A percentile compares a stretch with the other conserved stretches of the same genome.
phyloP scores from a whole-genome alignment of 2,329 filamentous ascomycete genomes.

The Ascochyta fabae region DNA sequence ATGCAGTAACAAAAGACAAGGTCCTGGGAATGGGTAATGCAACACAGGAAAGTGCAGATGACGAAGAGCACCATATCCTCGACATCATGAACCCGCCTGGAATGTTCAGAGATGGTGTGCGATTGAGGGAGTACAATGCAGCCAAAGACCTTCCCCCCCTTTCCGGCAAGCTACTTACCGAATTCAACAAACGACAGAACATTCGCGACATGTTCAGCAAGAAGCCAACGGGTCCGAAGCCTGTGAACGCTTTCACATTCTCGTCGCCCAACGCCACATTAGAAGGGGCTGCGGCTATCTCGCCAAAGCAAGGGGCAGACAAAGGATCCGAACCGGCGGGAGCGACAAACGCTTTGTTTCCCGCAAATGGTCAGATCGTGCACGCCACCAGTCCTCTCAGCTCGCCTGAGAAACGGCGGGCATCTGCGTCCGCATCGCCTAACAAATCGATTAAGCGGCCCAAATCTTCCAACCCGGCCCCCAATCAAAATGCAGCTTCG shows the following conservation, averaged over 20 bases:
- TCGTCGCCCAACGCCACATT: background rate
- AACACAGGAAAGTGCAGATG: slow-evolving; percentile 17
- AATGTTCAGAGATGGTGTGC: slow-evolving; percentile 71
- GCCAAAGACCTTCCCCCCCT: slow-evolving; percentile 71
- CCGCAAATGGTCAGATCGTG: background rate
- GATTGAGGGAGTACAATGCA: slow-evolving; percentile 68
- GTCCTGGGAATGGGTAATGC: slow-evolving; percentile 54
- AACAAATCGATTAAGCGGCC: slow-evolving; percentile 54
- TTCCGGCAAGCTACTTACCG: slow-evolving; percentile 83
- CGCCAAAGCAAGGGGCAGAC: slow-evolving; percentile 12
- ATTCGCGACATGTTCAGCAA: slow-evolving; percentile 91
- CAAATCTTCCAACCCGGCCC: slow-evolving; percentile 50
- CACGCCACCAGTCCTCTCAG: slow-evolving; percentile 28
- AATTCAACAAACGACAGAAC: slow-evolving; percentile 82
- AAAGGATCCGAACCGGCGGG: slow-evolving; percentile 10
- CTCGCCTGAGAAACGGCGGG: slow-evolving; percentile 40
- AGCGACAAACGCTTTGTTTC: slow-evolving; percentile 22
- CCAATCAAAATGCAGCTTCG: slow-evolving; percentile 29
- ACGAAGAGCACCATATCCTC: slow-evolving; percentile 60
- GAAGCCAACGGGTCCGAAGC: slow-evolving; percentile 26
- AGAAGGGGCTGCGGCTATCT: slow-evolving; percentile 2
- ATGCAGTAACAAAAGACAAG: slow-evolving; percentile 71
- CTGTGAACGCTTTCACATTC: slow-evolving; percentile 8
- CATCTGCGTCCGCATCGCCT: slow-evolving; percentile 27
- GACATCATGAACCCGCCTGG: slow-evolving; percentile 81